A percentile compares a stretch with the other conserved stretches of the same genome.
phyloP scores from a whole-genome alignment of 768 basidiomycete genomes.

The Leccinellum luteum region DNA sequence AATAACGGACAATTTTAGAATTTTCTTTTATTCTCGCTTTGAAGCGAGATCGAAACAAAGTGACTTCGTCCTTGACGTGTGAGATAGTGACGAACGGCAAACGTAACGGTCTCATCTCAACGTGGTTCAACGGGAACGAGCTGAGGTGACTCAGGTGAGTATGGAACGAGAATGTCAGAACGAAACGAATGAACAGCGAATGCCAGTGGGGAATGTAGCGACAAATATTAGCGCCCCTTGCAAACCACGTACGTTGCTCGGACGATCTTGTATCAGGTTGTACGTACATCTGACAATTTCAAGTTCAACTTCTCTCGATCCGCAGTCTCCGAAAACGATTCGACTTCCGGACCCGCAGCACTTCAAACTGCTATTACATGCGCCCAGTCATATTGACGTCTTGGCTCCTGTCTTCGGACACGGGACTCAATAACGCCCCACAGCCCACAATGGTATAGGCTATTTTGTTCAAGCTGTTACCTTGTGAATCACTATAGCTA shows the following conservation, averaged over 20 bases:
- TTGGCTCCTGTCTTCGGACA: neutral
- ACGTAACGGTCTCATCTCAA: neutral
- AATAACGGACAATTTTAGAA: neutral
- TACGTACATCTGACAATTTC: neutral
- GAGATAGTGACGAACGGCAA: no score
- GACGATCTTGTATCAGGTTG: no score
- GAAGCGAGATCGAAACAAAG: neutral
- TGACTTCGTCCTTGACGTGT: no score
- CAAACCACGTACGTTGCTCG: no score
- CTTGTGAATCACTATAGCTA: neutral
- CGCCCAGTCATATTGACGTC: neutral
- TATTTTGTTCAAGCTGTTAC: neutral
- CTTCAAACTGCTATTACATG: neutral
- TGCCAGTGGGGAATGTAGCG: no score
- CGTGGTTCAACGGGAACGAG: neutral
- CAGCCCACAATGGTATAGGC: slow-evolving; percentile 12
- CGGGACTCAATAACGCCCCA: neutral
- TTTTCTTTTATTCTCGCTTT: neutral
- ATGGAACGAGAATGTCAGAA: no score
- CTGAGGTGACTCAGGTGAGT: neutral
- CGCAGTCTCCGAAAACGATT: neutral
- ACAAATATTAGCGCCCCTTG: no score
- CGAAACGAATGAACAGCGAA: no score
- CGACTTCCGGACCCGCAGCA: neutral
- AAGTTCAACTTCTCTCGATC: neutral